These are phyloP conservation scores for Umbelopsis isabellina DNA, from an alignment of 192 early-diverging fungal genomes.

Conservation along the genomic window DNA sequence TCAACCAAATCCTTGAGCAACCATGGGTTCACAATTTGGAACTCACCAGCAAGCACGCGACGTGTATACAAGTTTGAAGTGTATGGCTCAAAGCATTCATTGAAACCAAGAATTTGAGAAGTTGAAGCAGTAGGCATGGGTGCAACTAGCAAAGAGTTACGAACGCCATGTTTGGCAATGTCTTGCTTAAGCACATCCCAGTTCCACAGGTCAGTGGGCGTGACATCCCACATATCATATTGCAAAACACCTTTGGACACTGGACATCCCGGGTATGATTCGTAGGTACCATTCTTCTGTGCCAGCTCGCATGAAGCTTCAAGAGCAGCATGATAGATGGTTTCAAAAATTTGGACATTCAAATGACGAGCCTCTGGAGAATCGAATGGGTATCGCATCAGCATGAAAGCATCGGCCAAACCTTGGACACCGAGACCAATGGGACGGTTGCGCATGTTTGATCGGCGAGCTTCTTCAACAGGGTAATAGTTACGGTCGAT, in stretches of 20 bases:
- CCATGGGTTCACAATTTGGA: slow-evolving; percentile 98
- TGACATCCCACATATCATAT: slow-evolving; percentile 92
- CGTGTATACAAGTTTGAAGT: slow-evolving; percentile 94
- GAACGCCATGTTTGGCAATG: slow-evolving; percentile 82
- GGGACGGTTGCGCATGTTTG: slow-evolving; percentile 96
- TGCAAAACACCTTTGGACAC: slow-evolving; percentile 89
- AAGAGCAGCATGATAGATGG: slow-evolving; percentile 93
- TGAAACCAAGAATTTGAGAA: slow-evolving; percentile 96
- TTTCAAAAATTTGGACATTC: slow-evolving; percentile 93
- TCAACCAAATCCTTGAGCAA: slow-evolving; percentile 94
- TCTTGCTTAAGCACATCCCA: slow-evolving; percentile 82
- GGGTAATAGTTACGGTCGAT: slow-evolving; percentile 99
- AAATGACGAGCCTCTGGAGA: slow-evolving; percentile 79
- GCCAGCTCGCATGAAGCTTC: slow-evolving; percentile 93
- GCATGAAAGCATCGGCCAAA: slow-evolving; percentile 95
- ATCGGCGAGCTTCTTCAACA: slow-evolving; percentile 80
- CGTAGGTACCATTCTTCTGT: slow-evolving; percentile 75
- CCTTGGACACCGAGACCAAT: slow-evolving; percentile 99
- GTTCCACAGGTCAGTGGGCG: slow-evolving; percentile 85
- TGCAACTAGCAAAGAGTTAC: slow-evolving; percentile 93
- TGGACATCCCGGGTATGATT: slow-evolving; percentile 89
- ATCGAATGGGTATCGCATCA: slow-evolving; percentile 94
- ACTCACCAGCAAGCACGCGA: slow-evolving; percentile 95
- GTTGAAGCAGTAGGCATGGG: slow-evolving; percentile 99
- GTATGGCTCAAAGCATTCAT: slow-evolving; percentile 96